Evolutionary conservation across 1,284 basidiomycete genomes (phyloP).

Genomic region (Microbotryum intermedium): DNA sequence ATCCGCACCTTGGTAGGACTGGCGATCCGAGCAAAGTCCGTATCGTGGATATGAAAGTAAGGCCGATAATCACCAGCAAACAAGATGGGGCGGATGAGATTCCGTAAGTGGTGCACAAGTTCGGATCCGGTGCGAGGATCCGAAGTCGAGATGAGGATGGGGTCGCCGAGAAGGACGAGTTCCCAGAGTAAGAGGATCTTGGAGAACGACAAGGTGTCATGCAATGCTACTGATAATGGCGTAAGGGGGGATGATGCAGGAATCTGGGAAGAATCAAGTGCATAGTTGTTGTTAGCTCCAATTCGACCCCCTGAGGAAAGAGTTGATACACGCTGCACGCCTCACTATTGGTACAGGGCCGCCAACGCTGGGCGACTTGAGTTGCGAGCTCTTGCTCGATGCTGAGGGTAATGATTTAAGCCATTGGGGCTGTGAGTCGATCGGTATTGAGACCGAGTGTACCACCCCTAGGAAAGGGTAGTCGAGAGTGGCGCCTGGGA

Average conservation of each 20-base stretch:
- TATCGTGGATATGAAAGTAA: constrained; percentile 39
- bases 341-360: no score
- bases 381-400: no score
- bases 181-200: constrained; percentile 79
- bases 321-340: no score
- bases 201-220: constrained; percentile 43
- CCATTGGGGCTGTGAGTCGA: constrained; percentile 57
- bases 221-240: constrained; percentile 56
- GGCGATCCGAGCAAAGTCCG: constrained; percentile 36
- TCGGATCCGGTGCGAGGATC: constrained; percentile 68
- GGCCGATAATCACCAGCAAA: constrained; percentile 36
- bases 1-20: constrained; percentile 29
- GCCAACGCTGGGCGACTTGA: no score
- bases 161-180: constrained; percentile 76
- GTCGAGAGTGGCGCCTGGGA: constrained; percentile 55
- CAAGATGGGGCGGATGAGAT: constrained; percentile 62
- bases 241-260: constrained; percentile 66
- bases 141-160: constrained; percentile 72
- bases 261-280: constrained; percentile 46
- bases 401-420: neutral
- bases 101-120: constrained; percentile 67
- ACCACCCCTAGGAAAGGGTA: constrained; percentile 72
- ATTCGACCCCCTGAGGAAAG: no score
- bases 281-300: no score
- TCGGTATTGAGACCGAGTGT: constrained; percentile 62